Base-by-base conservation (phyloP, 495 filamentous ascomycete genomes). In the Penicillium turbatum region DNA sequence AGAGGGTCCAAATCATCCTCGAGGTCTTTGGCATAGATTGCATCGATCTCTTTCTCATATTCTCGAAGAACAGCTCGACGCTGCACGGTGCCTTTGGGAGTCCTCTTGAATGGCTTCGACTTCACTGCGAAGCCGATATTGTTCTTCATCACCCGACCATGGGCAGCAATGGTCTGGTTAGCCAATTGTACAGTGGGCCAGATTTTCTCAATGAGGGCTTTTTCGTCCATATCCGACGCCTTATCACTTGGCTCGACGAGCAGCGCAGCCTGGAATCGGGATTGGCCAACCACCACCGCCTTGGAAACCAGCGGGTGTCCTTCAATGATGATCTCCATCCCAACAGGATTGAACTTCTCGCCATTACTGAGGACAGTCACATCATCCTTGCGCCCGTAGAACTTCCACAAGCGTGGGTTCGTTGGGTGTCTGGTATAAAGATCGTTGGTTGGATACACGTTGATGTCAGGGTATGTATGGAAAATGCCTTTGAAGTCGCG, bases 401-500 rank as follows among this genome's bases (percentile, higher is more conserved):
- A 76, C 8, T 49, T 59, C 73, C 72, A 77, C 0, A 67, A 49
- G 16, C 54, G 32, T 1, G 59, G 43, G 11, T 64, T 63, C 8
- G 55, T 57, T 2, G 74, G 66, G 42, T 74, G 72, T 10, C 60
- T 71, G 29, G 63, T 67, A 60, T 72, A 87, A 13, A 86, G 63
- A 66, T 87, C 84, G 31, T 77, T 75, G 19, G 80, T 86, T 11
- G 66, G 68, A 54, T 76, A 86, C 52, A 79, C 72, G 2, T 72
- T 56, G 3, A 69, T 16, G 15, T 83, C 65, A 6, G 82, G 82
- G 47, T 80, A 83, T 6, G 74, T 78, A 57, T 79, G 74, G 65
- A 84, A 85, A 50, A 82, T 66, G 9, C 73, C 72, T 16, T 83
- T 79, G 6, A 64, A 65, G 13, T 54, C 34, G 10, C 53, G 53